Conservation (phyloP, 202 grass and related monocot genomes). For the Zoysia matrella region DNA sequence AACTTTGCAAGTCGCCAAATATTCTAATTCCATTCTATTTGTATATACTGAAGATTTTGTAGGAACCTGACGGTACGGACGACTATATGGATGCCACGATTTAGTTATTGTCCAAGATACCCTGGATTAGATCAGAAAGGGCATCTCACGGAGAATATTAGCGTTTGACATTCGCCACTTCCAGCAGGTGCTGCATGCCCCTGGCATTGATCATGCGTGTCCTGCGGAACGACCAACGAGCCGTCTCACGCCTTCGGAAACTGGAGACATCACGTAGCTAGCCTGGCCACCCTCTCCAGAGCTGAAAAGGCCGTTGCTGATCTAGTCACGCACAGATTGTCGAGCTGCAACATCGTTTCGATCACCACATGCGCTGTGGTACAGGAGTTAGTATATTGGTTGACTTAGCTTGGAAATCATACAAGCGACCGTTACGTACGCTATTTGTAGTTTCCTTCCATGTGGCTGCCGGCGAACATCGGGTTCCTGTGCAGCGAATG, state of each 20-base stretch:
- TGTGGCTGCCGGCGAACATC: no score
- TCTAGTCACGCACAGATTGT: background rate
- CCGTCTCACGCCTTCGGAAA: background rate
- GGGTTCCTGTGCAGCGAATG: no score
- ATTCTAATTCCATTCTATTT: background rate
- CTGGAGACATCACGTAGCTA: background rate
- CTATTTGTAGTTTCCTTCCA: no score
- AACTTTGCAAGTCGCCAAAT: background rate
- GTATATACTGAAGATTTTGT: background rate
- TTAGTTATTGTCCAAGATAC: background rate
- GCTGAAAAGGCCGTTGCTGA: constrained; percentile 37
- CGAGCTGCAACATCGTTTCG: background rate
- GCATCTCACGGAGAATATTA: background rate
- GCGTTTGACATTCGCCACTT: constrained; percentile 7
- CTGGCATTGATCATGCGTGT: background rate
- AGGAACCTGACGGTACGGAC: background rate
- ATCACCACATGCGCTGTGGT: background rate
- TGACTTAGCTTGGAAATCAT: background rate
- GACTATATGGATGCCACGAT: no score
- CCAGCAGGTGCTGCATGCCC: background rate
- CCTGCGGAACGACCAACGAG: background rate
- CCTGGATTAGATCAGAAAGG: background rate
- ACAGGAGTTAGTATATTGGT: background rate
- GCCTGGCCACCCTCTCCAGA: background rate
- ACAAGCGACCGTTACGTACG: background rate